A percentile compares a stretch with the other conserved stretches of the same genome.
Conservation (phyloP, 169 alveolate species). For the Plasmodium reichenowi region DNA sequence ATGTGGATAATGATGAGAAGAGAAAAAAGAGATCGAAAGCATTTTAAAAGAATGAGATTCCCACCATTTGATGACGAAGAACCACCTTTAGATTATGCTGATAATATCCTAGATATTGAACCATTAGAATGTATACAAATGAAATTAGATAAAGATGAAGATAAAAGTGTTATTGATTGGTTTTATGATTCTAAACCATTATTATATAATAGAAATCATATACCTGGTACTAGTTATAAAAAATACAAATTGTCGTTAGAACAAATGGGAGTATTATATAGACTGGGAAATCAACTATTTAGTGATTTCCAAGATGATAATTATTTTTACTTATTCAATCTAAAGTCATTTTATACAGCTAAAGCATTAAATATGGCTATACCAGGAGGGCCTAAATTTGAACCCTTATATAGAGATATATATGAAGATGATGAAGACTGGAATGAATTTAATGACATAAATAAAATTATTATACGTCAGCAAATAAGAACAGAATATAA, state of each 20-base stretch:
- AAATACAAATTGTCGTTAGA: conserved; percentile 95
- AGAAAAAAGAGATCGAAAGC: conserved; percentile 99
- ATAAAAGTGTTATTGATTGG: conserved; percentile 98
- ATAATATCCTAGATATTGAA: conserved; percentile 98
- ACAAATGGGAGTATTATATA: conserved; percentile 97
- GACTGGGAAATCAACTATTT: conserved; percentile 97
- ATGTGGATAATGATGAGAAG: conserved; percentile 99
- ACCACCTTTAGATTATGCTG: conserved; percentile 99
- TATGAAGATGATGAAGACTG: conserved; percentile 99
- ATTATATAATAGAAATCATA: conserved; percentile 81
- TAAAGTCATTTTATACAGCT: conserved; percentile 98
- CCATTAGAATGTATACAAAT: conserved; percentile 99
- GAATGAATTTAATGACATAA: conserved; percentile 99
- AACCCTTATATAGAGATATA: conserved; percentile 98
- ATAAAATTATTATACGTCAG: conserved; percentile 97
- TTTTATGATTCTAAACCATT: conserved; percentile 91
- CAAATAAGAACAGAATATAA: conserved; percentile 98
- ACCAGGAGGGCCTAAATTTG: conserved; percentile 99
- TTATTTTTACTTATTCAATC: conserved; percentile 97
- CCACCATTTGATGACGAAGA: conserved; percentile 99
- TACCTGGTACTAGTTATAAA: conserved; percentile 94
- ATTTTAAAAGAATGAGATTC: conserved; percentile 99
- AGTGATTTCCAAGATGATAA: conserved; percentile 97
- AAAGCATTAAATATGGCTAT: conserved; percentile 99
- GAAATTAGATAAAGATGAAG: conserved; percentile 99